Evolutionary conservation across 352 stramenopile genomes (phyloP), one percentile per base, ranked within the genome.

Genomic region (Thalassiosira mediterranea): DNA sequence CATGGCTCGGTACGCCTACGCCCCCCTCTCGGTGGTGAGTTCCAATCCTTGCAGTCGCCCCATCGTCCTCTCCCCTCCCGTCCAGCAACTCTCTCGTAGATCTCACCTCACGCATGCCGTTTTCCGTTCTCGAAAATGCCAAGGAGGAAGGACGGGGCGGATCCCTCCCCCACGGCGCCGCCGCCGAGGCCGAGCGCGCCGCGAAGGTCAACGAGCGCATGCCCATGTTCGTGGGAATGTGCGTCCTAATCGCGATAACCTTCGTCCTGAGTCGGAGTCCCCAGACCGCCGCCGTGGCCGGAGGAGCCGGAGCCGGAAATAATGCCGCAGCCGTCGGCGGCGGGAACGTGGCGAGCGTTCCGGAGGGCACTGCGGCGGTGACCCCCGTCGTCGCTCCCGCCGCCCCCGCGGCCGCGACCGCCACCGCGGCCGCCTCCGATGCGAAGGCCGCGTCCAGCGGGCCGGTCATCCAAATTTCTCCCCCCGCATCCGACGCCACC

Each of bases 171-270:
- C 47, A 70, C 11, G 25, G 53, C 26, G 34, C 29, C 11, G 58
- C 37, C 26, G 58, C 78, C 11, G 69, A 79, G 21, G 58, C 80
- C 57, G 57, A 77, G 51, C 25, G 53, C 11, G 76, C 86, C 49
- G 64, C 80, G 25, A 78, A 92, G 28, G 79, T 91, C 23, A 79
- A 89, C 34, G 84, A 91, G 79, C 76, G 88, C 17, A 90, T 93
- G 85, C 86, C 86, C 48, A 90, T 89, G 66, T 92, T 87, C 46
- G 73, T 95, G 15, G 90, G 86, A 17, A 74, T 94, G 48, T 93
- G 88, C 69, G 86, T 96, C 40, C 75, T 95, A 7, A 56, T 95
- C 19, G 90, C 92, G 28, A 95, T 96, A 72, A 85, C 95, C 5
- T 95, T 91, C 69, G 92, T 96, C 0, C 75, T 96, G 11, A 89